Base-by-base conservation (phyloP, 73 alveolate genomes). In the Blepharisma stoltei region DNA sequence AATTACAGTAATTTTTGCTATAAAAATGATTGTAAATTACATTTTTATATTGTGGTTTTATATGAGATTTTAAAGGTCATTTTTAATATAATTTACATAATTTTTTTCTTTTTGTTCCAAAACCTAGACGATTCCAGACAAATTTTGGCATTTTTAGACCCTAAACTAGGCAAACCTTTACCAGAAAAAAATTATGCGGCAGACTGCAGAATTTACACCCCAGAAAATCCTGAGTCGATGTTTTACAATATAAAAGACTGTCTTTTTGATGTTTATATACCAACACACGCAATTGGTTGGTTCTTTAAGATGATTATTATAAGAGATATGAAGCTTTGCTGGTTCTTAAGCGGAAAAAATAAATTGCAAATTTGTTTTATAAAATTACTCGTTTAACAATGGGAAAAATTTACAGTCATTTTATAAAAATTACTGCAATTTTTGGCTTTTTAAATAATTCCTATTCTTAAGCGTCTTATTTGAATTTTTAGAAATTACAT, bases 221-320 rank as follows among this genome's bases (percentile, higher is more conserved):
- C 97, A 6, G 93, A 86, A n/a, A 67, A 92, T 65, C 89, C 94
- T 14, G 73, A 55, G 21, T 76, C 87, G 66, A 65, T 54, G 21
- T 86, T 92, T 77, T 76, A 38, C 65, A 88, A 92, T 67, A 44
- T 92, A 14, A 68, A 82, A 14, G 76, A 69, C 18, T 87, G 82
- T n/a, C 80, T 86, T 6, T 23, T 85, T 20, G 98, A 93, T 86
- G 87, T 83, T 23, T 93, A 90, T 67, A 82, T 90, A 49, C 55
- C 83, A 14, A 95, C 97, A 27, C 98, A 93, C 70, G 55, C 87
- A 67, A 41, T 81, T 7, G 98, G 98, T 21, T 93, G 95, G 94
- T 47, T 86, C 70, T 82, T 81, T 70, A 93, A 93, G 81, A 91
- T 93, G 96, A 68, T 92, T 84, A 93, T 93, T 54, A 75, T 91